These are phyloP conservation scores for Wallacemonas sp. DNA, from an alignment of 208 protist species.

Conservation along the genomic window DNA sequence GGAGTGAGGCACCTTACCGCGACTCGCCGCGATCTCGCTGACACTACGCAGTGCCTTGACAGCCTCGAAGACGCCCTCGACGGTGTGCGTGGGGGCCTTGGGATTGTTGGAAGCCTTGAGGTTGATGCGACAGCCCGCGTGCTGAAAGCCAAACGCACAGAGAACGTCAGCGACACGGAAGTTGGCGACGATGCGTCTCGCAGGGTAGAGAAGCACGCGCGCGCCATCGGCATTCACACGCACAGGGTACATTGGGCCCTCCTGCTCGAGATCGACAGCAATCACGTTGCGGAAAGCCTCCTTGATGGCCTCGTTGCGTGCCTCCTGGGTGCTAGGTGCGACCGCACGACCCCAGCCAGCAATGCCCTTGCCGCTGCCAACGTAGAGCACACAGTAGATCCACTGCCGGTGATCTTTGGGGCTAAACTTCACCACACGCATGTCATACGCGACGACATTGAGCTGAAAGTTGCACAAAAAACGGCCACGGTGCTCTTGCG, in stretches of 20 bases:
- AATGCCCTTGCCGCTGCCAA: conserved; percentile 91
- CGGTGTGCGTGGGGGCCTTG: conserved; percentile 87
- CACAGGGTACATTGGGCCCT: conserved; percentile 93
- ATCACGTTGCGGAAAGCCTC: conserved; percentile 93
- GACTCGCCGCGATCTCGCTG: conserved; percentile 90
- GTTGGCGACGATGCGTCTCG: conserved; percentile 89
- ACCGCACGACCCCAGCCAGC: conserved; percentile 90
- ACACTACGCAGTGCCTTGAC: conserved; percentile 89
- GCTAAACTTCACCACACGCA: conserved; percentile 93
- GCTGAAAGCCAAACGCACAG: conserved; percentile 93
- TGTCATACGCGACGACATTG: conserved; percentile 92
- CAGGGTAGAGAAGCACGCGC: conserved; percentile 88
- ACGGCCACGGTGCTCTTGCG: conserved; percentile 88
- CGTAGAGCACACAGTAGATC: conserved; percentile 92
- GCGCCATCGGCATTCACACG: conserved; percentile 89
- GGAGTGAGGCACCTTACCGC: conserved; percentile 91
- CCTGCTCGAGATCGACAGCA: conserved; percentile 92
- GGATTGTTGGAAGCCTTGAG: conserved; percentile 81
- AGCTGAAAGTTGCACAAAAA: conserved; percentile 95
- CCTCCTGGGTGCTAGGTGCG: conserved; percentile 89
- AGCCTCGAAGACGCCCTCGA: conserved; percentile 90
- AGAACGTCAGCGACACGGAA: conserved; percentile 92
- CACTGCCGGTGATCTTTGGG: conserved; percentile 93
- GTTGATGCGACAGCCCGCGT: conserved; percentile 89
- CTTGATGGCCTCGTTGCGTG: conserved; percentile 87